phyloP scores from a whole-genome alignment of 192 early-diverging fungal species.

The Rhizoclosmatium globosum region DNA sequence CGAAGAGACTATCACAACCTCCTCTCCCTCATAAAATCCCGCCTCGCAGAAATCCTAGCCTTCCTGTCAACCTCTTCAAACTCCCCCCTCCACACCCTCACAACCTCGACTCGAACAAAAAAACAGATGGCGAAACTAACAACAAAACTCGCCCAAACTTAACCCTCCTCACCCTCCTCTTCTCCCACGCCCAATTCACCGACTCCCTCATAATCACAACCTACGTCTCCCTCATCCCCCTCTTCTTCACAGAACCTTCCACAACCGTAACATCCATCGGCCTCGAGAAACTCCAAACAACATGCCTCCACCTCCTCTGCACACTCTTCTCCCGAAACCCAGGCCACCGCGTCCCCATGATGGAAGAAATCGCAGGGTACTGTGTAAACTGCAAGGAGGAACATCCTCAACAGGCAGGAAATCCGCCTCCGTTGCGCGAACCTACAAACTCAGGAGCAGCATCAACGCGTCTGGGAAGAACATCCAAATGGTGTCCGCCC shows the following conservation, averaged over 20 bases:
- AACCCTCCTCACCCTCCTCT: not conserved
- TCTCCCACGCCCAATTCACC: not conserved
- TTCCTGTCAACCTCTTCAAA: no score
- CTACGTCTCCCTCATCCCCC: slow-evolving; percentile 29
- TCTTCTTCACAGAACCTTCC: slow-evolving; percentile 48
- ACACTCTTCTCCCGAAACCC: slow-evolving; percentile 62
- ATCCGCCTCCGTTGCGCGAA: no score
- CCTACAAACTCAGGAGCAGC: slow-evolving; percentile 49
- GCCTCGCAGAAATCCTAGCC: not conserved
- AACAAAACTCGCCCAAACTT: not conserved
- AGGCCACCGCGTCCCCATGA: slow-evolving; percentile 77
- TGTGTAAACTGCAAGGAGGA: slow-evolving; percentile 72
- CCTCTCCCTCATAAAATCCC: not conserved
- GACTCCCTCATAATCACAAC: slow-evolving; percentile 15
- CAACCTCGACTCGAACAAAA: not conserved
- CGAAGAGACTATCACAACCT: slow-evolving; percentile 5
- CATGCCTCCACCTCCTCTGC: slow-evolving; percentile 35
- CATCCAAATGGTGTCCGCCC: slow-evolving; percentile 75
- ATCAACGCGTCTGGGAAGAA: slow-evolving; percentile 51
- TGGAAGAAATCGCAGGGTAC: slow-evolving; percentile 86
- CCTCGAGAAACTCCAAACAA: slow-evolving; percentile 39
- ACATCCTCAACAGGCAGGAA: slow-evolving; percentile 42
- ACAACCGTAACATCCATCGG: slow-evolving; percentile 25
- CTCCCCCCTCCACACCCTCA: not conserved
- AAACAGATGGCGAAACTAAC: not conserved